A percentile compares a stretch with the other conserved stretches of the same genome.
Conservation (phyloP, 2,329 filamentous ascomycete genomes). For the Aspergillus proliferans region DNA sequence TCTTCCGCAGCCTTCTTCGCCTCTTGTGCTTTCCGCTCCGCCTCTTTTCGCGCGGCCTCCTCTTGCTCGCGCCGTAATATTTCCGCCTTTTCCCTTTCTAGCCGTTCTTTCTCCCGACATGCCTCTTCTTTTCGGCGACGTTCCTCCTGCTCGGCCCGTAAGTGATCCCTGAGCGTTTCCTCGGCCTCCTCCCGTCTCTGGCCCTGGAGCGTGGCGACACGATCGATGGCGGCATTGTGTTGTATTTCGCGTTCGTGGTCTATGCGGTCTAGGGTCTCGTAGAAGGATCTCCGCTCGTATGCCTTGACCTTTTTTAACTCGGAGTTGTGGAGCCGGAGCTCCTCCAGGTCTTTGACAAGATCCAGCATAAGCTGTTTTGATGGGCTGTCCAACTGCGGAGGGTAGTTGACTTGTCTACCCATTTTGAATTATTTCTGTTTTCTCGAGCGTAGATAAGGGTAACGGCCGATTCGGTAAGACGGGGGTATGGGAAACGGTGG, state of each 20-base stretch:
- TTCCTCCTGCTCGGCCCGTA: constrained; percentile 34
- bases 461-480: not conserved
- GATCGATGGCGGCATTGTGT: constrained; percentile 61
- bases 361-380: constrained; percentile 37
- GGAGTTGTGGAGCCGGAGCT: constrained; percentile 35
- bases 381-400: constrained; percentile 31
- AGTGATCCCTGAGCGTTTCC: constrained; percentile 46
- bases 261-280: constrained; percentile 57
- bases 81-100: constrained; percentile 29
- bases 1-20: constrained; percentile 28
- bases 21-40: constrained; percentile 40
- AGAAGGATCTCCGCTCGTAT: constrained; percentile 41
- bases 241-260: constrained; percentile 57
- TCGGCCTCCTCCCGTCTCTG: constrained; percentile 54
- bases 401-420: constrained; percentile 21
- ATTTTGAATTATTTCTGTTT: constrained; percentile 12
- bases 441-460: not conserved
- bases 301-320: constrained; percentile 40
- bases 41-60: constrained; percentile 32
- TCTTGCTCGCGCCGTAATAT: constrained; percentile 27
- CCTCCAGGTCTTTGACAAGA: constrained; percentile 35
- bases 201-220: constrained; percentile 61
- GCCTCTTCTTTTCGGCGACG: constrained; percentile 31
- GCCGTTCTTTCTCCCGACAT: constrained; percentile 27
- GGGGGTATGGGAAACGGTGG: not conserved